Conservation (phyloP, 2,329 filamentous ascomycete species). For the Botrytis hyacinthi region DNA sequence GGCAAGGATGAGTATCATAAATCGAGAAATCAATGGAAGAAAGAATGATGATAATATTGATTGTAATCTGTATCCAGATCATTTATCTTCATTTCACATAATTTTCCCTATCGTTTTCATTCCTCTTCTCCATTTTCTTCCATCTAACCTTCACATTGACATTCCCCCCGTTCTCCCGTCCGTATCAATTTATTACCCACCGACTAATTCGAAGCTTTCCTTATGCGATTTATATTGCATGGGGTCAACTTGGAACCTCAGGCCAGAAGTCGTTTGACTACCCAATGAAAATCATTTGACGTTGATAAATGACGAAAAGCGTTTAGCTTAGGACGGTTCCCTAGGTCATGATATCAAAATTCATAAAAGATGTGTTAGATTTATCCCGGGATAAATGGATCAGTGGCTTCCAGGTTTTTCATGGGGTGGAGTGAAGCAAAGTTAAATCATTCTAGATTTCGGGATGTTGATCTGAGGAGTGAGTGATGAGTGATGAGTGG, state of each 20-base stretch:
- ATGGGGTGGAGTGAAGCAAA: background rate
- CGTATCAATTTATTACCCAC: background rate
- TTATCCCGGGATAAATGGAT: background rate
- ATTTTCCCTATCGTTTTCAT: background rate
- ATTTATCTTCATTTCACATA: background rate
- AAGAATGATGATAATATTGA: background rate
- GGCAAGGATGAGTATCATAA: too few relatives aligned
- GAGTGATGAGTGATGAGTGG: background rate
- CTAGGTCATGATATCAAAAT: too few relatives aligned
- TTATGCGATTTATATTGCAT: slow-evolving; percentile 22
- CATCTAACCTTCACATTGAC: background rate
- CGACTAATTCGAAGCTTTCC: background rate
- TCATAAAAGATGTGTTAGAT: slow-evolving; percentile 1
- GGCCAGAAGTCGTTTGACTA: background rate
- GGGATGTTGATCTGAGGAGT: too few relatives aligned
- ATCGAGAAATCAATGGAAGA: background rate
- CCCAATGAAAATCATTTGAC: slow-evolving; percentile 15
- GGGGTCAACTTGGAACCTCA: background rate
- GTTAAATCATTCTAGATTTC: background rate
- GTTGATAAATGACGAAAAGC: background rate
- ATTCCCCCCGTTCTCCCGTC: background rate
- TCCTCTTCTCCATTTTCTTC: background rate
- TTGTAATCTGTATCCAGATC: background rate
- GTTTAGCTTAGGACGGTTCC: background rate
- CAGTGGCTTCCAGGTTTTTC: background rate